A percentile compares a stretch with the other conserved stretches of the same genome.
Evolutionary conservation across 2,329 filamentous ascomycete species (phyloP).

Genomic region (Neurospora sp.): DNA sequence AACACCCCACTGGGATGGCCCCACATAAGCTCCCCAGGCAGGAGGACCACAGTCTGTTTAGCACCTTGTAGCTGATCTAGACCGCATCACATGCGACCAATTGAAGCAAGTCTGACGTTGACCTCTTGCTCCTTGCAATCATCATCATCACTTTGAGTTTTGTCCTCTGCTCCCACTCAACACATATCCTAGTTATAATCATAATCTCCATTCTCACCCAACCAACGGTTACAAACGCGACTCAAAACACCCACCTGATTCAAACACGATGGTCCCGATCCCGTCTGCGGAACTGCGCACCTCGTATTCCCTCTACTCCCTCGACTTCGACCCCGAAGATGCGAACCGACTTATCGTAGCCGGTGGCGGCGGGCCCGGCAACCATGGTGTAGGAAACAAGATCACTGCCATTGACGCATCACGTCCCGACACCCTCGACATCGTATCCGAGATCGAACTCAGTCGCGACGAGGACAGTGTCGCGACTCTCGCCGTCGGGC

Average conservation of each 20-base stretch:
- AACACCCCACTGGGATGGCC: not conserved
- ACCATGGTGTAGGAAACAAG: conserved; percentile 77
- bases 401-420: conserved; percentile 70
- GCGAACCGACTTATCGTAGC: conserved; percentile 68
- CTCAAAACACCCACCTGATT: not conserved
- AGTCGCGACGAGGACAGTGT: conserved; percentile 83
- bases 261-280: conserved; percentile 19
- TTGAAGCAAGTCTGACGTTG: not conserved
- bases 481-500: conserved; percentile 66
- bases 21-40: not conserved
- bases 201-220: not conserved
- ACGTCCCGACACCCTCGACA: conserved; percentile 50
- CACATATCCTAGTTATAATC: not conserved
- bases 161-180: not conserved
- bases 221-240: not conserved
- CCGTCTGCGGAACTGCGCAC: conserved; percentile 54
- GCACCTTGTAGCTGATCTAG: not conserved
- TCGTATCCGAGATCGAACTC: conserved; percentile 65
- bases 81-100: not conserved
- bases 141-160: not conserved
- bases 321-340: conserved; percentile 80
- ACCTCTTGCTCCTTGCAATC: not conserved
- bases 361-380: conserved; percentile 76
- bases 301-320: conserved; percentile 75
- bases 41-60: not conserved